phyloP scores from a whole-genome alignment of 1,284 basidiomycete genomes.

The Fistulinella cinereoalba region DNA sequence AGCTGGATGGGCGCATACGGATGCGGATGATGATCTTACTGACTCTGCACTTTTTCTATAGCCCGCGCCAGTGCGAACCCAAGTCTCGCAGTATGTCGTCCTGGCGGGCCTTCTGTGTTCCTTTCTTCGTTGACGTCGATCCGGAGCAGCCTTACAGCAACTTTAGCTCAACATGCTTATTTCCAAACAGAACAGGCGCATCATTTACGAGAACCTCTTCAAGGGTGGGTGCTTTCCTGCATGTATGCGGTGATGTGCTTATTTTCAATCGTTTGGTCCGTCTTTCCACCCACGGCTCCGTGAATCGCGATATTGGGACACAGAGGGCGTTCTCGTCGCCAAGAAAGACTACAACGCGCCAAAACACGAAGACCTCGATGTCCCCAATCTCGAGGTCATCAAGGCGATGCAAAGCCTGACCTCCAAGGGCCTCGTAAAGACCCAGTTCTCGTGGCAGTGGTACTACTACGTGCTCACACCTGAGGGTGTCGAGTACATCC shows the following conservation, averaged over 20 bases:
- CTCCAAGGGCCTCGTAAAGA: constrained; percentile 95
- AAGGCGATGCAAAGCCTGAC: constrained; percentile 99
- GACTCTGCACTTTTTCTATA: constrained; percentile 8
- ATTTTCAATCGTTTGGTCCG: too few species aligned
- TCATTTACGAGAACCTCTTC: constrained; percentile 98
- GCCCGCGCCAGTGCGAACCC: constrained; percentile 20
- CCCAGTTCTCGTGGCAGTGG: constrained; percentile 95
- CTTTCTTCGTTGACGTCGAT: constrained; percentile 4
- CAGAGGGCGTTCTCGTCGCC: constrained; percentile 97
- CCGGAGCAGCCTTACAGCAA: constrained; percentile 42
- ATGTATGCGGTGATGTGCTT: not conserved
- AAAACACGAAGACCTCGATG: constrained; percentile 95
- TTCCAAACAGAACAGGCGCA: constrained; percentile 77
- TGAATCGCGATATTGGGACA: not conserved
- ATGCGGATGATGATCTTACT: constrained; percentile 21
- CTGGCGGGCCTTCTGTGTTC: not conserved
- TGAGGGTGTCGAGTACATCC: constrained; percentile 93
- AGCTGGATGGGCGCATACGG: constrained; percentile 21
- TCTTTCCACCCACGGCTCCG: too few species aligned
- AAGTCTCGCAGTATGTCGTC: constrained; percentile 23
- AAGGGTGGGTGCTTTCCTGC: constrained; percentile 63
- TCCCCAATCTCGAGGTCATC: constrained; percentile 98
- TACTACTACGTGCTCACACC: constrained; percentile 95
- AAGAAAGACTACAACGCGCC: constrained; percentile 99
- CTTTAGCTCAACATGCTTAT: constrained; percentile 77